Percentiles rank a stretch among this genome's conserved stretches.
Conservation (phyloP, 1,284 basidiomycete species). For the Apiotrichum mycotoxinovorans region DNA sequence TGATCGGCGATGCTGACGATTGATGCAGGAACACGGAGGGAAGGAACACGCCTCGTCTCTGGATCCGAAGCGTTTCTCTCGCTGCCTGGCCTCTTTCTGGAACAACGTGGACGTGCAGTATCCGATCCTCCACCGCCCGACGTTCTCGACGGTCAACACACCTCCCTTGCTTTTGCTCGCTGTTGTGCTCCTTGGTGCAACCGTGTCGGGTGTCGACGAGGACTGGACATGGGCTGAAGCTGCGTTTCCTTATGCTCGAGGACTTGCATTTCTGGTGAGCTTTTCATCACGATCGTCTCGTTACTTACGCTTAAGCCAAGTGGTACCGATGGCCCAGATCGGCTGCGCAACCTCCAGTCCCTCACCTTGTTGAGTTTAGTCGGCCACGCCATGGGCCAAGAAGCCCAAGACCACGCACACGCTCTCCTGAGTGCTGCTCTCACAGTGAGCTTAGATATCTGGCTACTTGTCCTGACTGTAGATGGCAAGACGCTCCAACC, state of each 20-base stretch:
- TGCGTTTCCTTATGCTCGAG: slow-evolving; percentile 1
- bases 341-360: slow-evolving; percentile 1
- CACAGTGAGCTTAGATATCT: background rate
- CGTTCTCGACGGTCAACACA: background rate
- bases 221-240: slow-evolving; percentile 2
- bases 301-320: background rate
- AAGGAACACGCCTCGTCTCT: background rate
- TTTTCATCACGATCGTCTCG: background rate
- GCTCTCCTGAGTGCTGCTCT: slow-evolving; percentile 8
- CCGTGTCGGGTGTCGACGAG: slow-evolving; percentile 1
- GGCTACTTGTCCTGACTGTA: background rate
- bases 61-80: background rate
- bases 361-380: slow-evolving; percentile 1
- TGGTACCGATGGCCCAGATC: background rate
- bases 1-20: too few species aligned
- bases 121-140: slow-evolving; percentile 8
- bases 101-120: slow-evolving; percentile 1
- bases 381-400: slow-evolving; percentile 1
- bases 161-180: slow-evolving; percentile 3
- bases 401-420: slow-evolving; percentile 10
- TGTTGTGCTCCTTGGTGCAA: slow-evolving; percentile 4
- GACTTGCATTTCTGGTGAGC: background rate
- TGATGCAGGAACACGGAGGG: background rate
- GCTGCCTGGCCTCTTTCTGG: slow-evolving; percentile 4
- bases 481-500: slow-evolving; percentile 3